A percentile compares a stretch with the other conserved stretches of the same genome.
These are phyloP conservation scores for Paracamarosporium sp. DNA, from an alignment of 2,329 filamentous ascomycete genomes.

Conservation along the genomic window DNA sequence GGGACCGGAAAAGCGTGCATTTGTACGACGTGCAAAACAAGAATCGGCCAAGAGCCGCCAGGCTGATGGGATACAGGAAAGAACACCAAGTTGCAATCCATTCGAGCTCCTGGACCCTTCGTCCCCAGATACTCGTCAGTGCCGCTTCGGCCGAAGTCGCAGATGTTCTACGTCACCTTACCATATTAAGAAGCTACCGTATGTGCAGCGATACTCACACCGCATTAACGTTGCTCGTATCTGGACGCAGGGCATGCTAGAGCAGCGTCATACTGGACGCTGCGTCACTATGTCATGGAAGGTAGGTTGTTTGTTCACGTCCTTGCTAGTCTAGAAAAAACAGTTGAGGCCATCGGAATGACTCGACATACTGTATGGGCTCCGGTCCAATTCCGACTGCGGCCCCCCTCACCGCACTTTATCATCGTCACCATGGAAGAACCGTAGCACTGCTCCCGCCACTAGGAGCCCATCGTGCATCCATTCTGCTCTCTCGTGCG, in stretches of 20 bases:
- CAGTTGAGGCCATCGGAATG: not conserved
- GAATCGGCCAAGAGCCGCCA: not conserved
- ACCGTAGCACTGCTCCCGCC: conserved; percentile 37
- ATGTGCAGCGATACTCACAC: not conserved
- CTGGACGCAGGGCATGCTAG: not conserved
- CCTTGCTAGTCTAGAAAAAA: not conserved
- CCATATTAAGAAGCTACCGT: not conserved
- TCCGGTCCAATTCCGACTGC: not conserved
- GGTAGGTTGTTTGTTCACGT: not conserved
- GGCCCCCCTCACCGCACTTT: conserved; percentile 11
- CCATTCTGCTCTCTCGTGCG: conserved; percentile 37
- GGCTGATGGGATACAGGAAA: not conserved
- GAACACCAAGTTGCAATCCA: not conserved
- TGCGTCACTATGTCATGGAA: not conserved
- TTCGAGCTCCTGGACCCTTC: not conserved
- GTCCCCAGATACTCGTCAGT: not conserved
- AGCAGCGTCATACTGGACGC: not conserved
- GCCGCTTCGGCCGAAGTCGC: not conserved
- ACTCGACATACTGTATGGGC: not conserved
- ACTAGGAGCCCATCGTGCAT: conserved; percentile 39
- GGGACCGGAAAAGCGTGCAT: not conserved
- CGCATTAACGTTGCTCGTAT: not conserved
- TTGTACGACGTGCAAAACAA: not conserved
- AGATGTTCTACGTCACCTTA: not conserved
- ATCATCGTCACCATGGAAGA: conserved; percentile 44